Evolutionary conservation across 164 flowering plant species (phyloP).

Genomic region (Amborella trichopoda): DNA sequence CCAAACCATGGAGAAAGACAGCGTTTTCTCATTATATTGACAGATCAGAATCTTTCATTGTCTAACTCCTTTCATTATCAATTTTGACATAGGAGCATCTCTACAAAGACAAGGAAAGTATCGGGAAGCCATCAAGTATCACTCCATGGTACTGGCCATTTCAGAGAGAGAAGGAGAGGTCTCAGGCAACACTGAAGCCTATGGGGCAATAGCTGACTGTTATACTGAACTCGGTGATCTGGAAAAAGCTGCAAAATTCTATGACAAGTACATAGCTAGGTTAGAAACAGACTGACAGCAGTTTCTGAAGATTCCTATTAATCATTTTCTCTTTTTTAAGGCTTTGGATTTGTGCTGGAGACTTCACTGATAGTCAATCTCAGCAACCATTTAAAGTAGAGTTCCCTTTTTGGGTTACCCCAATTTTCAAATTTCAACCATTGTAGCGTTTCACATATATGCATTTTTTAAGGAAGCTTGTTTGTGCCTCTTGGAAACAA

Average conservation of each 20-base stretch:
- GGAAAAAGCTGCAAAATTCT: slow-evolving; percentile 68
- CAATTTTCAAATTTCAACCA: too few species aligned
- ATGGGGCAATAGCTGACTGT: slow-evolving; percentile 95
- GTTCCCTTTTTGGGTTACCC: too few species aligned
- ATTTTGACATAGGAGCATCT: slow-evolving; percentile 56
- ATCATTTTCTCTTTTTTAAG: too few species aligned
- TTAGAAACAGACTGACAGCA: slow-evolving; percentile 63
- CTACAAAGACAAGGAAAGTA: slow-evolving; percentile 78
- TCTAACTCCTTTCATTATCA: background rate
- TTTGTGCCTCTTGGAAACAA: too few species aligned
- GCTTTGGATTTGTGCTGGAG: too few species aligned
- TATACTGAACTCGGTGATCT: slow-evolving; percentile 95
- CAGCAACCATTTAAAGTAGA: too few species aligned
- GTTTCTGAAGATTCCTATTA: too few species aligned
- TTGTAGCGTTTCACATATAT: too few species aligned
- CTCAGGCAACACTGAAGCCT: slow-evolving; percentile 90
- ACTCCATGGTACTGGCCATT: slow-evolving; percentile 64
- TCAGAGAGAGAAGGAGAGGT: slow-evolving; percentile 62
- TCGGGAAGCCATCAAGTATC: slow-evolving; percentile 79
- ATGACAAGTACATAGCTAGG: slow-evolving; percentile 74
- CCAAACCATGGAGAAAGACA: too few species aligned
- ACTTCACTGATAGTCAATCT: too few species aligned
- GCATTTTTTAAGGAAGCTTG: too few species aligned
- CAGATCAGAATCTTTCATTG: background rate
- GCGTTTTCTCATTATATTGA: too few species aligned